Base-by-base conservation (phyloP, 495 filamentous ascomycete genomes). In the Penicillium argentinense region DNA sequence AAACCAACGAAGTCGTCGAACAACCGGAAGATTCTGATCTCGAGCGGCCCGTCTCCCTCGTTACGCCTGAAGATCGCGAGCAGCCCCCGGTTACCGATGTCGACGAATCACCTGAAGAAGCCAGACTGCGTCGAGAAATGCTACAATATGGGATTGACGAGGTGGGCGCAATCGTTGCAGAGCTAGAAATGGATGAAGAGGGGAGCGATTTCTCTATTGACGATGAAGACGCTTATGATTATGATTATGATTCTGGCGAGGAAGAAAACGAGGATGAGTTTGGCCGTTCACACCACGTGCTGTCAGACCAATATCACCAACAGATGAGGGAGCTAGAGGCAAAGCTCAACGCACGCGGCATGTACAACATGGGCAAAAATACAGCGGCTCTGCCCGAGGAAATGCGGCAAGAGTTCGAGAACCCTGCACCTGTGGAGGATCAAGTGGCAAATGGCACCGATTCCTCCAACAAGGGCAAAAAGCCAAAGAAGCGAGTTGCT, bases 91-190 rank as follows among this genome's bases (percentile, higher is more conserved):
- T 71, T 25, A 56, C 58, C 3, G 57, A 71, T 30, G 46, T 81
- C 0, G 74, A 87, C 42, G 95, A 98, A 56, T 80, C 87, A 0
- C 64, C 74, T 3, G 91, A 95, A 51, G 91, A 95, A 59, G 84
- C 87, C 8, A 72, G 73, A n/a, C 65, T 95, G 2, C 87, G 95
- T 9, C 81, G 85, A 42, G 82, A 97, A 53, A 97, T 98, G 93
- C 68, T 97, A n/a, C 74, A 87, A 48, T 97, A 97, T 56, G 84
- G 84, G 36, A 80, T 93, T 63, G 66, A 82, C 33, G 91, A 96
- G 54, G 83, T 98, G 42, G 88, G 88, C 1, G 79, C 88, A 18
- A 86, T 98, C 2, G 92, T 98, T 5, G 92, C 92, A n/a, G 90
- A 97, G 68, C 74, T 98, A 24, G 80, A 93, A 45, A 60, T 98